A percentile compares a stretch with the other conserved stretches of the same genome.
phyloP scores from a whole-genome alignment of 176 grass and related monocot species.

The Zoysia japonica region DNA sequence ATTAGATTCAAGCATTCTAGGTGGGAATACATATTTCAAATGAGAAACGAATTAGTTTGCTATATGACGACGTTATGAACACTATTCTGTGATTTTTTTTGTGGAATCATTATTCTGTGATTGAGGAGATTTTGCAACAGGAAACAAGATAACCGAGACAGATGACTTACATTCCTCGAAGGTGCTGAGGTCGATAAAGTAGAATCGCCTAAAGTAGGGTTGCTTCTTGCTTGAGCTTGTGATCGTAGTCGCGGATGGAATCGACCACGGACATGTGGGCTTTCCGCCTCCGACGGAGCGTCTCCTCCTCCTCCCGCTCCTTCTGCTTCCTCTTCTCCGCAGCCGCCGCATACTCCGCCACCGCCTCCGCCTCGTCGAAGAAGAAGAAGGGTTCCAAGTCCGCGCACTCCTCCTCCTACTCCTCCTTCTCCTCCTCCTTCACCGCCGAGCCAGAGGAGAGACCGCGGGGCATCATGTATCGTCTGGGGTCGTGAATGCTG shows the following conservation, averaged over 20 bases:
- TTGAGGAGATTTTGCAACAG: neutral
- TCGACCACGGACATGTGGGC: neutral
- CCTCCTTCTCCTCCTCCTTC: too few species aligned
- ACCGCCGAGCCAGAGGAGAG: too few species aligned
- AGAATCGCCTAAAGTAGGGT: neutral
- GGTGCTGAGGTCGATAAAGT: neutral
- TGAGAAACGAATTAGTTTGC: too few species aligned
- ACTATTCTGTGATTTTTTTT: too few species aligned
- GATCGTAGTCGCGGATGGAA: neutral
- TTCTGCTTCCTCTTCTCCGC: neutral
- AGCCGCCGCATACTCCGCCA: neutral
- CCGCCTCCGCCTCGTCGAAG: neutral
- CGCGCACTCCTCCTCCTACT: too few species aligned
- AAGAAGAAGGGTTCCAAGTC: too few species aligned
- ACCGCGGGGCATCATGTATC: too few species aligned
- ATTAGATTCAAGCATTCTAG: too few species aligned
- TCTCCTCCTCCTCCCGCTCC: neutral
- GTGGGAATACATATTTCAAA: neutral
- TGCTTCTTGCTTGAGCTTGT: neutral
- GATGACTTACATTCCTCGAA: conserved; percentile 7
- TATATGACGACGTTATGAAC: too few species aligned
- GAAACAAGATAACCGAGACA: neutral
- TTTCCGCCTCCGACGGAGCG: neutral
- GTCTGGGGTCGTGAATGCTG: too few species aligned
- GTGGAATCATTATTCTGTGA: too few species aligned